A percentile compares a stretch with the other conserved stretches of the same genome.
phyloP scores from a whole-genome alignment of 2,329 filamentous ascomycete species.

The Annulohypoxylon truncatum region DNA sequence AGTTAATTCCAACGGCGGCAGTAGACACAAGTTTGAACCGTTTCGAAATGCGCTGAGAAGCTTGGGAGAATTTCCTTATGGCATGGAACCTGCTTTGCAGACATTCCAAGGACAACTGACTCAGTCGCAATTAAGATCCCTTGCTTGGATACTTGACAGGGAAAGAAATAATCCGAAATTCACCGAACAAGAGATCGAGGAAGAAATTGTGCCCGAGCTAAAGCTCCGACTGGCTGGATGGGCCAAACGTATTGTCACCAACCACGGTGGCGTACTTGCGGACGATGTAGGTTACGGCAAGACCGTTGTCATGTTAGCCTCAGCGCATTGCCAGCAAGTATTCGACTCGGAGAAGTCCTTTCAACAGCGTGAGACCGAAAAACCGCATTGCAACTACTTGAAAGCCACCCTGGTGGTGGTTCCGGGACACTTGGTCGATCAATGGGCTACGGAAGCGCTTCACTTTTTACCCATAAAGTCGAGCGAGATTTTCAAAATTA shows the following conservation, averaged over 20 bases:
- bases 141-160: constrained; percentile 49
- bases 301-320: constrained; percentile 55
- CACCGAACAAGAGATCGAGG: constrained; percentile 54
- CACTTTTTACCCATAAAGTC: constrained; percentile 49
- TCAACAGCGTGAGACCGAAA: constrained; percentile 14
- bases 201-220: constrained; percentile 50
- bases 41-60: constrained; percentile 20
- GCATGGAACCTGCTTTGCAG: background rate
- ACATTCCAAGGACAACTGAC: constrained; percentile 25
- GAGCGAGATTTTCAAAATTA: constrained; percentile 46
- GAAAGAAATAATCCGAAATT: constrained; percentile 46
- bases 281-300: constrained; percentile 61
- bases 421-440: constrained; percentile 54
- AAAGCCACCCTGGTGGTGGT: constrained; percentile 55
- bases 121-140: constrained; percentile 45
- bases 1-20: background rate
- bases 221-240: constrained; percentile 51
- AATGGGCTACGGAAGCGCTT: constrained; percentile 53
- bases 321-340: constrained; percentile 48
- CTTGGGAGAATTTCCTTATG: background rate
- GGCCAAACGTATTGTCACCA: constrained; percentile 45
- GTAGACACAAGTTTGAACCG: constrained; percentile 15
- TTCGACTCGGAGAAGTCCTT: constrained; percentile 43
- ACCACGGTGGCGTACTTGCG: constrained; percentile 56
- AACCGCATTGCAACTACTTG: constrained; percentile 45